A percentile compares a stretch with the other conserved stretches of the same genome.
These are phyloP conservation scores for Gilbertella persicaria DNA, from an alignment of 371 early-diverging fungal genomes.

Conservation along the genomic window DNA sequence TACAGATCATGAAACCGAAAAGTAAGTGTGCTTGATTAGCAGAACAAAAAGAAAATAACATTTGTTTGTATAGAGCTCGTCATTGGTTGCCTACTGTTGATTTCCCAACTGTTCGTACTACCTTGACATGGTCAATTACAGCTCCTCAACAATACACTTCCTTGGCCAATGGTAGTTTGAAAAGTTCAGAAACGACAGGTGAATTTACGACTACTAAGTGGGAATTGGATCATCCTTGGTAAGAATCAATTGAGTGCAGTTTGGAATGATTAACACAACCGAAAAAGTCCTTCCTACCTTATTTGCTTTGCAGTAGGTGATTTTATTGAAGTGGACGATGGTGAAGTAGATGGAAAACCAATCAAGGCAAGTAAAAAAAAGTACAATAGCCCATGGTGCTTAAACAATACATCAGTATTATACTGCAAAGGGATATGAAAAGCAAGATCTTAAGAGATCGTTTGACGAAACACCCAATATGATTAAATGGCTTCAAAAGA, in stretches of 20 bases:
- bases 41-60: conserved; percentile 17
- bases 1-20: conserved; percentile 46
- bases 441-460: conserved; percentile 36
- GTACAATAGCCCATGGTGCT: too few relatives aligned
- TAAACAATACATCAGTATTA: too few relatives aligned
- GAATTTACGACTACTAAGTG: conserved; percentile 46
- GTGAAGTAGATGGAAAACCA: conserved; percentile 47
- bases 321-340: conserved; percentile 47
- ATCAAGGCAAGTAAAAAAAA: conserved; percentile 34
- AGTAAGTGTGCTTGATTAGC: conserved; percentile 16
- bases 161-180: conserved; percentile 53
- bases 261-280: too few relatives aligned
- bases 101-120: conserved; percentile 54
- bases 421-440: conserved; percentile 36
- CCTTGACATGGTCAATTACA: conserved; percentile 49
- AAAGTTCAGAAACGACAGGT: conserved; percentile 21
- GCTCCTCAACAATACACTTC: conserved; percentile 45
- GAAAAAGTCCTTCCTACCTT: conserved; percentile 44
- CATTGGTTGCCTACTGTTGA: conserved; percentile 69
- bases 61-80: conserved; percentile 40
- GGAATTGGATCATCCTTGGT: conserved; percentile 46
- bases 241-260: too few relatives aligned
- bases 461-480: conserved; percentile 55
- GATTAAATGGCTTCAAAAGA: conserved; percentile 55
- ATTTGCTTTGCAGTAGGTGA: conserved; percentile 61